Percentiles rank a stretch among this genome's conserved stretches.
phyloP scores from a whole-genome alignment of 768 basidiomycete species.

The Hypsizygus marmoreus region DNA sequence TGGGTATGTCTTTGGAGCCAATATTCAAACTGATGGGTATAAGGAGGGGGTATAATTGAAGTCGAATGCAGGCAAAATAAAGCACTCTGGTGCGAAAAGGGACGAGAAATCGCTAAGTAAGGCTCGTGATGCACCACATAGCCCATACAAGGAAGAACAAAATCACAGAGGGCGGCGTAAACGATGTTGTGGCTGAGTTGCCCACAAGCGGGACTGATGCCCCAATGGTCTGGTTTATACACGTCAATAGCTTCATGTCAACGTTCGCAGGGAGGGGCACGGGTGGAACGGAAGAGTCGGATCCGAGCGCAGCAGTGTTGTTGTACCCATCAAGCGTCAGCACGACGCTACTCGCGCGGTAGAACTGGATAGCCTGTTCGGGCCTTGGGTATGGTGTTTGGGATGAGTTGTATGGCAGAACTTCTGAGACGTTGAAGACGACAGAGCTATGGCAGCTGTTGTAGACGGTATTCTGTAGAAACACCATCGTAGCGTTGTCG shows the following conservation, averaged over 20 bases:
- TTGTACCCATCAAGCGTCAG: slow-evolving; percentile 70
- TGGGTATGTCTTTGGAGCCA: no score
- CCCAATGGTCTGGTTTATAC: slow-evolving; percentile 9
- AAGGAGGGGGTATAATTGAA: neutral
- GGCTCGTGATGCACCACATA: neutral
- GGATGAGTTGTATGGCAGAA: slow-evolving; percentile 29
- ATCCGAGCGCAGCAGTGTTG: slow-evolving; percentile 49
- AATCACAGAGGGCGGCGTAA: neutral
- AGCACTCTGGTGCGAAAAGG: no score
- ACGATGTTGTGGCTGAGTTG: neutral
- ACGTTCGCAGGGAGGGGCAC: slow-evolving; percentile 1
- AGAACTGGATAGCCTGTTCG: slow-evolving; percentile 65
- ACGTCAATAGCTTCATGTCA: slow-evolving; percentile 1
- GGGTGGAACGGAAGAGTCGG: slow-evolving; percentile 3
- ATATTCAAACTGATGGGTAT: no score
- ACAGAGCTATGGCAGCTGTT: slow-evolving; percentile 34
- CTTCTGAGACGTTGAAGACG: slow-evolving; percentile 16
- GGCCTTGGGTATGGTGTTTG: slow-evolving; percentile 32
- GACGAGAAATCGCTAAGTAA: no score
- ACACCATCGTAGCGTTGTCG: slow-evolving; percentile 44
- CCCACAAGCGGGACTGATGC: slow-evolving; percentile 3
- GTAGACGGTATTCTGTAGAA: slow-evolving; percentile 22
- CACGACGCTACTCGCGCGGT: slow-evolving; percentile 61
- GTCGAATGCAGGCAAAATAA: no score
- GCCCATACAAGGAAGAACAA: neutral